Conservation (phyloP, 805 yeast genomes). For the Isabelozyma pseudorhagii region DNA sequence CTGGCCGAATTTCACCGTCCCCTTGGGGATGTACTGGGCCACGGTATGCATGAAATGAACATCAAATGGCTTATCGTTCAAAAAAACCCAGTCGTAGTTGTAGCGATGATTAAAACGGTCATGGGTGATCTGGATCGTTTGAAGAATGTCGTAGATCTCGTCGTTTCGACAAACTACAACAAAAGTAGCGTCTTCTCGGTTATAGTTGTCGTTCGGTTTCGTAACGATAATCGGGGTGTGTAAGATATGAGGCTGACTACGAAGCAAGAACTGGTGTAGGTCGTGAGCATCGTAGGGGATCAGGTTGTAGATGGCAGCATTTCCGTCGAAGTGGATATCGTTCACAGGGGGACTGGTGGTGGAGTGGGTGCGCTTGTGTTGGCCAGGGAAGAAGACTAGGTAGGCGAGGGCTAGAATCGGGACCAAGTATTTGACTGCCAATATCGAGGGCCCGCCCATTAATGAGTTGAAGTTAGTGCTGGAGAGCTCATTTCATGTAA, state of each 20-base stretch:
- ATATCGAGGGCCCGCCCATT: no score
- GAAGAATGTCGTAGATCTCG: constrained; percentile 56
- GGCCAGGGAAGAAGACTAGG: no score
- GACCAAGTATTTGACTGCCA: no score
- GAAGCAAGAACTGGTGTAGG: background rate
- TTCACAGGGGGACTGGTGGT: background rate
- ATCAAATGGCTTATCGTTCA: constrained; percentile 66
- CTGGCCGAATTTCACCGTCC: constrained; percentile 58
- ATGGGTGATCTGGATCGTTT: constrained; percentile 61
- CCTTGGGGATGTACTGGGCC: constrained; percentile 47
- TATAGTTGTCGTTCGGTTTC: background rate
- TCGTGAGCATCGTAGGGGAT: background rate
- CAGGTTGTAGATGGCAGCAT: background rate
- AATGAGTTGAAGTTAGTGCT: no score
- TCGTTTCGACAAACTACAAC: constrained; percentile 68
- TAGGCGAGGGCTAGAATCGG: no score
- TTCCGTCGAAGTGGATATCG: background rate
- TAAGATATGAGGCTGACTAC: background rate
- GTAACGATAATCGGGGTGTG: background rate
- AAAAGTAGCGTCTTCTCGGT: constrained; percentile 58
- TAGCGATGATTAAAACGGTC: constrained; percentile 60
- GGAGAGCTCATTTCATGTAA: no score
- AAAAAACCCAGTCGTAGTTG: constrained; percentile 77
- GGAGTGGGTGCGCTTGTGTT: no score
- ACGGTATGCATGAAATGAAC: constrained; percentile 52